Conservation (phyloP, 345 rosid genomes). For the Stellera chamaejasme region DNA sequence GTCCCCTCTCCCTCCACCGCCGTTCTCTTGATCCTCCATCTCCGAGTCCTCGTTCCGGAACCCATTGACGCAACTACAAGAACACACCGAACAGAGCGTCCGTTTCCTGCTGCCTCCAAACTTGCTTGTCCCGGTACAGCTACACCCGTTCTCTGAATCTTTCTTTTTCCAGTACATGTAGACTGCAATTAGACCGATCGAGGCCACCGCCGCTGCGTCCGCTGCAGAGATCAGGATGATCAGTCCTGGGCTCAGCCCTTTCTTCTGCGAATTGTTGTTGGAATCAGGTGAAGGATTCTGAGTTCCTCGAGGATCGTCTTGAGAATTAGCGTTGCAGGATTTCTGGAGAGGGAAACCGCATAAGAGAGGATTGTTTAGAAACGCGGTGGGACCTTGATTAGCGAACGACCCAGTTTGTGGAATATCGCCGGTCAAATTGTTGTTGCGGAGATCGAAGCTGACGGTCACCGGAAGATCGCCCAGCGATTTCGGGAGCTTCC, state of each 20-base stretch:
- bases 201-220: conserved; percentile 78
- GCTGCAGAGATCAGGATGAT: conserved; percentile 70
- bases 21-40: conserved; percentile 47
- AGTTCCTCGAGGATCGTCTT: conserved; percentile 22
- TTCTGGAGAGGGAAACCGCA: conserved; percentile 97
- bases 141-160: conserved; percentile 58
- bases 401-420: conserved; percentile 91
- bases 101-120: conserved; percentile 37
- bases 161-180: conserved; percentile 92
- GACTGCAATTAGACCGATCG: conserved; percentile 57
- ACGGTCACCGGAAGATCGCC: conserved; percentile 80
- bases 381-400: conserved; percentile 96
- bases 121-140: conserved; percentile 70
- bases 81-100: conserved; percentile 22
- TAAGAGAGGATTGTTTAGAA: conserved; percentile 63
- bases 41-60: conserved; percentile 52
- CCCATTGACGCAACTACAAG: conserved; percentile 23
- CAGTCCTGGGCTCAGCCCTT: conserved; percentile 56
- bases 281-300: conserved; percentile 27
- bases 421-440: conserved; percentile 76
- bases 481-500: conserved; percentile 63
- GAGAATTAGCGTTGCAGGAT: conserved; percentile 34
- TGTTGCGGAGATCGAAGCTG: conserved; percentile 74
- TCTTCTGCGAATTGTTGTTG: conserved; percentile 13
- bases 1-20: conserved; percentile 24